Conservation (phyloP, 768 basidiomycete genomes). For the Asterophora parasitica region DNA sequence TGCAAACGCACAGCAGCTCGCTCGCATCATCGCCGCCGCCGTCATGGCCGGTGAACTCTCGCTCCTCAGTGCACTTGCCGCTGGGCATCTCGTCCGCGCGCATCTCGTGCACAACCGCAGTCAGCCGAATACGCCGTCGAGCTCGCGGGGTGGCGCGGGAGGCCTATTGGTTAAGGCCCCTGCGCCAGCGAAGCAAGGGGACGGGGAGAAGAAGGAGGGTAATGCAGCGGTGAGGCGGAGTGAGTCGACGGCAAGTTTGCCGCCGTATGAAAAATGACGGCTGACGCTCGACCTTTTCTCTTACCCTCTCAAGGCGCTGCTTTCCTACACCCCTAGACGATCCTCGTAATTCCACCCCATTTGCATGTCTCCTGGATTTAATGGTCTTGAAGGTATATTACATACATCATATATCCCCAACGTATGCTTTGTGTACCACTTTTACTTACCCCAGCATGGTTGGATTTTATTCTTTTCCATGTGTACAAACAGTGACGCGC, state of each 20-base stretch:
- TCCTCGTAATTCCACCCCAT: neutral
- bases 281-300: neutral
- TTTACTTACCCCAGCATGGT: neutral
- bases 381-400: too few relatives aligned
- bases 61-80: constrained; percentile 87
- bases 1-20: constrained; percentile 83
- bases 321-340: too few relatives aligned
- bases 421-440: neutral
- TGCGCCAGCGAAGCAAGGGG: neutral
- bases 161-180: neutral
- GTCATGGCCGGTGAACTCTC: constrained; percentile 98
- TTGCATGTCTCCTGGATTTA: neutral
- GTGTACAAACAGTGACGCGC: too few relatives aligned
- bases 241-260: constrained; percentile 17
- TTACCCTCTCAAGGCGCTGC: neutral
- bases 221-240: constrained; percentile 4
- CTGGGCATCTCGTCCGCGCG: constrained; percentile 90
- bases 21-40: constrained; percentile 82
- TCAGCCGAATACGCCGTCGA: constrained; percentile 70
- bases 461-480: neutral
- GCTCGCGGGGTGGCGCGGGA: neutral
- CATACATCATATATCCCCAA: too few relatives aligned
- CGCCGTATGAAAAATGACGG: constrained; percentile 15
- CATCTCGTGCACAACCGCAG: constrained; percentile 92
- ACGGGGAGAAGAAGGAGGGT: neutral